phyloP scores from a whole-genome alignment of 805 yeast genomes.

The Candida railenensis region DNA sequence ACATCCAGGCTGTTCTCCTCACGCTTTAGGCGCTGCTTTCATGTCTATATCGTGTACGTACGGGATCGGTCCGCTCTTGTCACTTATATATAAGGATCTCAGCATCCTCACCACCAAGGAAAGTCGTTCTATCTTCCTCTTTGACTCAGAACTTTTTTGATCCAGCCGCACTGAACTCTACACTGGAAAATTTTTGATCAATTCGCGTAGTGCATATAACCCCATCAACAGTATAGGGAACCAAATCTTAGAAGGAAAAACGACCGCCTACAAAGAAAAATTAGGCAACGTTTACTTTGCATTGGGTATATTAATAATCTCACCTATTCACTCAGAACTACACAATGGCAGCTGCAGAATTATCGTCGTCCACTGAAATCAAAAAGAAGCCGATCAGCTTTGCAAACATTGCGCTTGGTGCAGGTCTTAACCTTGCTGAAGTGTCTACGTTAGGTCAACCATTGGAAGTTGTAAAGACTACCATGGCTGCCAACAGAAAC shows the following conservation, averaged over 20 bases:
- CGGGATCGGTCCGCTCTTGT: too few species aligned
- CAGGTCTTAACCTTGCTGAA: slow-evolving; percentile 88
- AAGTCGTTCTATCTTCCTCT: too few species aligned
- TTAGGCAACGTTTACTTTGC: too few species aligned
- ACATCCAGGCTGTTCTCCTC: background rate
- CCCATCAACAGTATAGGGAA: background rate
- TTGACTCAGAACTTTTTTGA: too few species aligned
- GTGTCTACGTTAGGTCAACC: slow-evolving; percentile 97
- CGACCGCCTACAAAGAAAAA: too few species aligned
- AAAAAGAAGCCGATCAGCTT: slow-evolving; percentile 85
- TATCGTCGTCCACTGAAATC: slow-evolving; percentile 24
- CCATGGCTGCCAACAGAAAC: slow-evolving; percentile 95
- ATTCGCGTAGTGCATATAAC: background rate
- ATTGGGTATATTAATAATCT: too few species aligned
- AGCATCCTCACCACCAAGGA: too few species aligned
- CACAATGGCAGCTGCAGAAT: background rate
- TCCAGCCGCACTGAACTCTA: background rate
- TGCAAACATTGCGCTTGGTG: slow-evolving; percentile 89
- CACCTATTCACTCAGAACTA: background rate
- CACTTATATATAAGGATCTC: too few species aligned
- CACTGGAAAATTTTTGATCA: background rate
- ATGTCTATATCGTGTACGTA: too few species aligned
- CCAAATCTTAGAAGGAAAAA: too few species aligned
- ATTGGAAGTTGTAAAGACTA: slow-evolving; percentile 90
- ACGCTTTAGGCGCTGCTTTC: too few species aligned